Conservation (phyloP, 2,329 filamentous ascomycete species). For the Fusarium lateritium region DNA sequence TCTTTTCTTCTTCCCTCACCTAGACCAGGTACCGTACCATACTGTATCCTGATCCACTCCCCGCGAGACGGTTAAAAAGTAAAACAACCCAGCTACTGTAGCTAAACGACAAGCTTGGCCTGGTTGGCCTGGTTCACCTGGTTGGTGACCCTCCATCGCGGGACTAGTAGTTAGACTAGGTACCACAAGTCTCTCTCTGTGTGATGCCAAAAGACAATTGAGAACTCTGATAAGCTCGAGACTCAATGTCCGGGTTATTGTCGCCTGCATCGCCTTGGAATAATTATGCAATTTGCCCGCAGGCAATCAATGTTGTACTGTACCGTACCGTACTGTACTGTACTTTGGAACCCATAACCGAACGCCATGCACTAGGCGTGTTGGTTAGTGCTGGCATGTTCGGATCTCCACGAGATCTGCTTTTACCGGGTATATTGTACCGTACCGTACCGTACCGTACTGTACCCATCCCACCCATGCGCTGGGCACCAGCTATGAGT, state of each 20-base stretch:
- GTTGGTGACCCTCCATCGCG: slow-evolving; percentile 1
- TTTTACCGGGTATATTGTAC: slow-evolving; percentile 19
- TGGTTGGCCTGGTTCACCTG: slow-evolving; percentile 12
- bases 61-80: slow-evolving; percentile 28
- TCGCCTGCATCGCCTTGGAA: slow-evolving; percentile 17
- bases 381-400: slow-evolving; percentile 18
- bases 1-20: slow-evolving; percentile 27
- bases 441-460: not conserved
- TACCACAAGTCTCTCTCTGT: slow-evolving; percentile 14
- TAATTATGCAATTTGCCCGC: slow-evolving; percentile 25
- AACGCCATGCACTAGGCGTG: slow-evolving; percentile 46
- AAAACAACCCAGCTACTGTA: slow-evolving; percentile 30
- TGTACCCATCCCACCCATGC: slow-evolving; percentile 23
- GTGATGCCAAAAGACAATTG: not conserved
- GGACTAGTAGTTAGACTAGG: not conserved
- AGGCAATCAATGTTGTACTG: not conserved
- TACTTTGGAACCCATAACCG: slow-evolving; percentile 34
- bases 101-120: slow-evolving; percentile 30
- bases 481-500: slow-evolving; percentile 27
- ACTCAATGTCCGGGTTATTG: not conserved
- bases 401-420: slow-evolving; percentile 48
- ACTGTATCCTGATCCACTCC: slow-evolving; percentile 22
- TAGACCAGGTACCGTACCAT: not conserved
- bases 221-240: not conserved
- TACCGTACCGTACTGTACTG: slow-evolving; percentile 7